Evolutionary conservation across 345 rosid genomes (phyloP).

Genomic region (Rhodomyrtus tomentosa): DNA sequence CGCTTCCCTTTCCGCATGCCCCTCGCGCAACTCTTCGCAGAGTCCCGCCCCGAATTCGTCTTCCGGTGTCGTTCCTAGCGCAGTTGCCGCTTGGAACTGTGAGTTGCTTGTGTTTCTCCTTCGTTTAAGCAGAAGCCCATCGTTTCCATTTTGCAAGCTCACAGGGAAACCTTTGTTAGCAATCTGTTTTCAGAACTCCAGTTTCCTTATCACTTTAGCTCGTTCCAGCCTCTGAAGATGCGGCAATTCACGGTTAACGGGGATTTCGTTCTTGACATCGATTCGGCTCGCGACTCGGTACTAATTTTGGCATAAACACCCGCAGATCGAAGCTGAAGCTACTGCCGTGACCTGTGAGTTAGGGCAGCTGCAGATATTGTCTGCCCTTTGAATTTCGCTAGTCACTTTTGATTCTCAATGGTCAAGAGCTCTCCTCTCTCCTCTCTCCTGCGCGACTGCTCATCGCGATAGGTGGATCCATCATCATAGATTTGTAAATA

Average conservation of each 20-base stretch:
- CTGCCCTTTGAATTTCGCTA: constrained; percentile 51
- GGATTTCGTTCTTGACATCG: background rate
- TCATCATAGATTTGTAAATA: background rate
- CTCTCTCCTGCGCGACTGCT: background rate
- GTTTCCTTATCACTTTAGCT: constrained; percentile 74
- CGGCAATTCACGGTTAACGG: constrained; percentile 28
- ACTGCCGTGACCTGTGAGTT: constrained; percentile 44
- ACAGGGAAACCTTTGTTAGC: constrained; percentile 22
- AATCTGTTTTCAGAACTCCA: constrained; percentile 87
- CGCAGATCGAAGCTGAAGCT: constrained; percentile 66
- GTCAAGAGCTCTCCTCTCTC: background rate
- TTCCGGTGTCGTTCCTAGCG: background rate
- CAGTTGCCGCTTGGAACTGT: background rate
- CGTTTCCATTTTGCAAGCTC: constrained; percentile 6
- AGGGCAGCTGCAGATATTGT: constrained; percentile 30
- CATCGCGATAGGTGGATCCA: background rate
- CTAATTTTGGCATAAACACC: background rate
- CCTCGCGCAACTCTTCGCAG: constrained; percentile 21
- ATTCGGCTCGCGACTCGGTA: background rate
- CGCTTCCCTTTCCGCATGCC: constrained; percentile 40
- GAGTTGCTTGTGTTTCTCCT: background rate
- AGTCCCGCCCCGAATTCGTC: background rate
- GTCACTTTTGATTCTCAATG: constrained; percentile 10
- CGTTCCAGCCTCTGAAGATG: constrained; percentile 52
- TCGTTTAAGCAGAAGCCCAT: background rate